Conservation (phyloP, 2,329 filamentous ascomycete species). For the Amesomyces nigricolor region DNA sequence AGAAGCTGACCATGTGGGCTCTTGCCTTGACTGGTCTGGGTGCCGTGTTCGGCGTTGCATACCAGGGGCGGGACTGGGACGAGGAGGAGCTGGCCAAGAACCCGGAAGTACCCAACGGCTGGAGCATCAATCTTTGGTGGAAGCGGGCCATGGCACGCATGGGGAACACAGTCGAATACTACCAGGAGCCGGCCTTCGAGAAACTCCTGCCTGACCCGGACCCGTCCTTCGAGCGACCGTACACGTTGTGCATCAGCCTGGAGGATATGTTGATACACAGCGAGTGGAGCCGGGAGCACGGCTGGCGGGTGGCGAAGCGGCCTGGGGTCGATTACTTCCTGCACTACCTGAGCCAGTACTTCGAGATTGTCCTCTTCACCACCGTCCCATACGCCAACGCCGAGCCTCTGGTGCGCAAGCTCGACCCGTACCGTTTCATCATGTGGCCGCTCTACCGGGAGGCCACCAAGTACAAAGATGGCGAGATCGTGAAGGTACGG, state of each 20-base stretch:
- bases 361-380: conserved; percentile 95
- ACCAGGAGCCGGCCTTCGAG: conserved; percentile 90
- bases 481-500: conserved; percentile 86
- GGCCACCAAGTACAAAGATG: conserved; percentile 94
- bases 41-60: conserved; percentile 56
- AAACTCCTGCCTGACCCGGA: conserved; percentile 84
- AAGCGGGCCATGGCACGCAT: conserved; percentile 71
- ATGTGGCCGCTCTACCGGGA: conserved; percentile 93
- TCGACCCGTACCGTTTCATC: conserved; percentile 92
- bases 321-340: conserved; percentile 97
- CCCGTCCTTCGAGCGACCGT: conserved; percentile 74
- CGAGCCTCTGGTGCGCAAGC: conserved; percentile 82
- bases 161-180: conserved; percentile 76
- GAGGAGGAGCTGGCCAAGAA: conserved; percentile 66
- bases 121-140: conserved; percentile 71
- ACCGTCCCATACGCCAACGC: conserved; percentile 77
- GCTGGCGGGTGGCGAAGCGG: conserved; percentile 91
- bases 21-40: conserved; percentile 57
- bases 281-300: conserved; percentile 89
- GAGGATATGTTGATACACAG: conserved; percentile 94
- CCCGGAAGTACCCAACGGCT: conserved; percentile 71
- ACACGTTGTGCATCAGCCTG: conserved; percentile 85
- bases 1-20: conserved; percentile 68
- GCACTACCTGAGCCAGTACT: conserved; percentile 94
- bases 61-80: conserved; percentile 85